Base-by-base conservation (phyloP, 441 rosid species). In the Adansonia gregorii region DNA sequence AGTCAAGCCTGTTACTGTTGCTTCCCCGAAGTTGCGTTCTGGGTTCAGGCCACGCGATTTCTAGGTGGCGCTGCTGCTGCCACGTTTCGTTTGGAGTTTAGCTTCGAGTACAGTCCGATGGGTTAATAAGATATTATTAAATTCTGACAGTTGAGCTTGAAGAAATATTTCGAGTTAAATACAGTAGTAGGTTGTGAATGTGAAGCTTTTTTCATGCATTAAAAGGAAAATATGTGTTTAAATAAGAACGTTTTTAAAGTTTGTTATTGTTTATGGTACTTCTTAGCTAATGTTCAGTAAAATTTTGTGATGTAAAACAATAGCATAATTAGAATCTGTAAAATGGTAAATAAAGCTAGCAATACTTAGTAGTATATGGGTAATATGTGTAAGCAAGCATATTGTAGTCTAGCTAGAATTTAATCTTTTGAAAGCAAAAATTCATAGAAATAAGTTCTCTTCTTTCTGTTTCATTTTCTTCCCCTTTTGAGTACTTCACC, bases 1-100 rank as follows among this genome's bases (percentile, higher is more conserved):
- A 0, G 85, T 78, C 65, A 87, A 81, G 73, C 67, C 85, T 17
- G 59, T 63, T 15, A 46, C 66, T 17, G 20, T 19, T 0, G 63
- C 69, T 24, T 64, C 81, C 22, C 54, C 73, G 71, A 72, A 64
- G 81, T n/a, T 72, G 76, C 87, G 73, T 77, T 74, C 17, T 48
- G 82, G 78, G 17, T 54, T 72, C 77, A 74, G 67, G 82, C 39
- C 39, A 35, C 39, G 39, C 3, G 39, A 35, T 5, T 35, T 35
- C 39, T 35, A 35, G 39, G 39, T 1, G 39, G 39, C 4, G 4
- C 4, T 35, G 39, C 3, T 35, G 39, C 39, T 14, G 3, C 10
- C 19, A 27, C 46, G 0, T 0, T 10, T 15, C 8, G 8, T 67
- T 22, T 20, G 45, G 3, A 7, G 20, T n/a, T 60, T 43, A 20